A percentile compares a stretch with the other conserved stretches of the same genome.
phyloP scores from a whole-genome alignment of 225 moss, liverwort and hornwort genomes.

The Asterella californica region DNA sequence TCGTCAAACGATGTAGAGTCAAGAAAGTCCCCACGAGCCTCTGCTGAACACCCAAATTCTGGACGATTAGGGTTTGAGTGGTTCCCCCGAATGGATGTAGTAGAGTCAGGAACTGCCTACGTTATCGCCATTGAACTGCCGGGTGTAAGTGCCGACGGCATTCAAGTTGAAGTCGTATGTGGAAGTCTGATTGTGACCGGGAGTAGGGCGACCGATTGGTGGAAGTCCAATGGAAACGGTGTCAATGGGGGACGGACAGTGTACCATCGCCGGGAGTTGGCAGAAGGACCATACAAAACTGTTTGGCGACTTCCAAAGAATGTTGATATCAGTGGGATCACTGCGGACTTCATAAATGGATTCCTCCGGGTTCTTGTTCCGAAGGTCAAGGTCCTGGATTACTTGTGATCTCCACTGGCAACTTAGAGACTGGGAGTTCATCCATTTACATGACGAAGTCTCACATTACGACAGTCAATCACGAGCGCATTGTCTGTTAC shows the following conservation, averaged over 20 bases:
- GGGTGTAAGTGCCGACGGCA: slow-evolving; percentile 82
- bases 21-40: slow-evolving; percentile 1
- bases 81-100: slow-evolving; percentile 98
- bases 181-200: slow-evolving; percentile 87
- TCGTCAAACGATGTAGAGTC: not conserved
- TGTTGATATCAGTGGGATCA: slow-evolving; percentile 57
- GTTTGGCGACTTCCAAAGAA: slow-evolving; percentile 87
- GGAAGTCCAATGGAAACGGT: slow-evolving; percentile 58
- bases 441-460: slow-evolving; percentile 1
- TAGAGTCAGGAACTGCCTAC: slow-evolving; percentile 84
- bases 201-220: slow-evolving; percentile 86
- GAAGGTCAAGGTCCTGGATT: slow-evolving; percentile 67
- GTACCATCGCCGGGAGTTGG: slow-evolving; percentile 87
- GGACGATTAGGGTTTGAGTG: slow-evolving; percentile 75
- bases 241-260: slow-evolving; percentile 58
- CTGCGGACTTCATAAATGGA: slow-evolving; percentile 92
- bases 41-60: slow-evolving; percentile 12
- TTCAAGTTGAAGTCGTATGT: slow-evolving; percentile 71
- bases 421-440: not conserved
- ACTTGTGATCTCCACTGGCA: slow-evolving; percentile 41
- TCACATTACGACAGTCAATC: not conserved
- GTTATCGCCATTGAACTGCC: slow-evolving; percentile 85
- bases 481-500: no score
- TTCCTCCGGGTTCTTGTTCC: slow-evolving; percentile 79
- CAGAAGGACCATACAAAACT: slow-evolving; percentile 88